A percentile compares a stretch with the other conserved stretches of the same genome.
phyloP scores from a whole-genome alignment of 805 yeast species.

The Yamadazyma endophytica region DNA sequence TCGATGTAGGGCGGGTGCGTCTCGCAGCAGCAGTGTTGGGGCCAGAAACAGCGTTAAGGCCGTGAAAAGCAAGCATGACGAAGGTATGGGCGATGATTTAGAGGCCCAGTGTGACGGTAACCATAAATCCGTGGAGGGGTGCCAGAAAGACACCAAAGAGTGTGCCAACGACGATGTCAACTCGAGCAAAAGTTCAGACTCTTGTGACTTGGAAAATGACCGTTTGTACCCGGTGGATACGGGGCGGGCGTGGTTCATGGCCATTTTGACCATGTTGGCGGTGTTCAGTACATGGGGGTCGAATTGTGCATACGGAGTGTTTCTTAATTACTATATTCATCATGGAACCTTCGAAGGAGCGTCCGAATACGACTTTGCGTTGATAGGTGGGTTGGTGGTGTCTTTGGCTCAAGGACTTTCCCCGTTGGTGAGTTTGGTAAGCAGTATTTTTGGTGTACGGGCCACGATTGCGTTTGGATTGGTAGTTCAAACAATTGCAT shows the following conservation, averaged over 20 bases:
- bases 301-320: constrained; percentile 56
- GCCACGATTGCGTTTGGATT: constrained; percentile 45
- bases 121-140: no score
- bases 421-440: constrained; percentile 50
- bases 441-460: constrained; percentile 48
- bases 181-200: no score
- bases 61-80: no score
- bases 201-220: no score
- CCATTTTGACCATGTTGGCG: constrained; percentile 44
- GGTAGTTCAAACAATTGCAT: constrained; percentile 37
- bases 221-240: constrained; percentile 46
- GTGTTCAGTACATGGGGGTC: constrained; percentile 54
- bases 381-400: constrained; percentile 48
- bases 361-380: constrained; percentile 42
- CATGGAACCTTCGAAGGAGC: constrained; percentile 36
- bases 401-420: constrained; percentile 51
- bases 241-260: constrained; percentile 51
- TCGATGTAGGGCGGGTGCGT: no score
- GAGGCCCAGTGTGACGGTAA: no score
- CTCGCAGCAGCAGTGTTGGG: no score
- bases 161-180: no score
- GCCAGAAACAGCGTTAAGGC: no score
- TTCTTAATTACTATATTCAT: constrained; percentile 46
- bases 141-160: no score
- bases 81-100: no score